Percentiles rank a stretch among this genome's conserved stretches.
These are phyloP conservation scores for Gypsophila paniculata DNA, from an alignment of 179 eudicot genomes.

Conservation along the genomic window DNA sequence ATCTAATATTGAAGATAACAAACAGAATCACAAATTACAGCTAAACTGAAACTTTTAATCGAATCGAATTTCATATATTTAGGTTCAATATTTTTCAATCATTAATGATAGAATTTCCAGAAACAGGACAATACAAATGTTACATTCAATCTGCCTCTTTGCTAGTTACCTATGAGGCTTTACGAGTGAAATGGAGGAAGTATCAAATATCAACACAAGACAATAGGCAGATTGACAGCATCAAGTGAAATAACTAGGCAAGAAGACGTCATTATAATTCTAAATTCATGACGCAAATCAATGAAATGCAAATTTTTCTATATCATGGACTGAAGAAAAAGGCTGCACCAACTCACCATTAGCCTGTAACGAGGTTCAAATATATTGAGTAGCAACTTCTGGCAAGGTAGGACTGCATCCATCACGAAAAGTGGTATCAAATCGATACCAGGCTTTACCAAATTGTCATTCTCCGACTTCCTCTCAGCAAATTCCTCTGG, in stretches of 20 bases:
- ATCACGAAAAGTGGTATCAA: conserved; percentile 95
- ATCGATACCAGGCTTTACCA: conserved; percentile 66
- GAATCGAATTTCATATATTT: not conserved
- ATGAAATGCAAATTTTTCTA: not conserved
- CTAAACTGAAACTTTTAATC: not conserved
- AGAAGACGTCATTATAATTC: not conserved
- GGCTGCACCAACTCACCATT: conserved; percentile 59
- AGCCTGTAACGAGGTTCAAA: conserved; percentile 99
- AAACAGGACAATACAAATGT: not conserved
- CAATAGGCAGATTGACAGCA: not conserved
- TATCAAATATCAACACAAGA: not conserved
- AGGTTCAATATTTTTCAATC: not conserved
- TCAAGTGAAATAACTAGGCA: conserved; percentile 1
- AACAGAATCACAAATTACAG: conserved; percentile 9
- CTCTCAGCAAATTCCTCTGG: conserved; percentile 96
- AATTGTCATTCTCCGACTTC: conserved; percentile 68
- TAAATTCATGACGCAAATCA: not conserved
- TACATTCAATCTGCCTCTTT: conserved; percentile 5
- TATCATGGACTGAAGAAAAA: not conserved
- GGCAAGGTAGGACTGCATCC: conserved; percentile 94
- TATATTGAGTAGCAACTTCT: conserved; percentile 83
- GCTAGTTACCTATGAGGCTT: no score
- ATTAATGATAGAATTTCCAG: conserved; percentile 2
- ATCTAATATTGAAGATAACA: conserved; percentile 9
- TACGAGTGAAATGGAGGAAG: not conserved